Percentiles rank a stretch among this genome's conserved stretches.
phyloP scores from a whole-genome alignment of 352 stramenopile genomes.

The Phytophthora agathidicida region DNA sequence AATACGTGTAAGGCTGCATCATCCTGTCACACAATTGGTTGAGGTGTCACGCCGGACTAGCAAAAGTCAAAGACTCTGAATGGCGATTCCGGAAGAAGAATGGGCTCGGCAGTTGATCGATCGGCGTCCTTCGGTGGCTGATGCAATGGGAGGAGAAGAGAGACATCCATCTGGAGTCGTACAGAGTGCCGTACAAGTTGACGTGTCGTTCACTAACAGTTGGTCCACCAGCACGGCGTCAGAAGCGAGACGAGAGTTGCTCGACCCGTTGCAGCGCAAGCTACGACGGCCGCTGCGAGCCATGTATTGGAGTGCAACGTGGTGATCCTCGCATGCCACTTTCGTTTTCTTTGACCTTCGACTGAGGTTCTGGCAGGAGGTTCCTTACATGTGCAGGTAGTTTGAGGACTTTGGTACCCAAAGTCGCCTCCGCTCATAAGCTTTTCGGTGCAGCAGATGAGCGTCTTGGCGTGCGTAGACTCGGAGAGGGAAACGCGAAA shows the following conservation, averaged over 20 bases:
- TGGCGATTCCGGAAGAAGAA: slow-evolving; percentile 21
- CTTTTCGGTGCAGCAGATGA: too few relatives aligned
- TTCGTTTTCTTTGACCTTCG: not conserved
- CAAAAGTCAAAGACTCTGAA: slow-evolving; percentile 11
- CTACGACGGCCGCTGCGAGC: too few relatives aligned
- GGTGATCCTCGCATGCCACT: slow-evolving; percentile 23
- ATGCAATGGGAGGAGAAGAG: slow-evolving; percentile 21
- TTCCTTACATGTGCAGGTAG: too few relatives aligned
- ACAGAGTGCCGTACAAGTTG: slow-evolving; percentile 16
- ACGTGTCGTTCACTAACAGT: slow-evolving; percentile 26
- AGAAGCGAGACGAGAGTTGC: slow-evolving; percentile 24
- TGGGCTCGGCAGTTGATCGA: slow-evolving; percentile 17
- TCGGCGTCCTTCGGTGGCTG: slow-evolving; percentile 7
- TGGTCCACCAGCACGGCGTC: slow-evolving; percentile 30
- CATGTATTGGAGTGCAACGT: slow-evolving; percentile 19
- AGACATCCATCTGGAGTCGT: slow-evolving; percentile 11
- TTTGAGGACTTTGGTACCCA: too few relatives aligned
- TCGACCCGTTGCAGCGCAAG: not conserved
- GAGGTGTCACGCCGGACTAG: slow-evolving; percentile 5
- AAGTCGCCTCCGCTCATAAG: too few relatives aligned
- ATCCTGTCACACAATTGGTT: slow-evolving; percentile 7
- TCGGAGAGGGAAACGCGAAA: slow-evolving; percentile 27
- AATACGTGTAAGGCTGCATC: slow-evolving; percentile 50
- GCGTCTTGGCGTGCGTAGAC: slow-evolving; percentile 2
- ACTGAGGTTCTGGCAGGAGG: slow-evolving; percentile 3